Evolutionary conservation across 2,329 filamentous ascomycete genomes (phyloP).

Genomic region (Exophiala spinifera): DNA sequence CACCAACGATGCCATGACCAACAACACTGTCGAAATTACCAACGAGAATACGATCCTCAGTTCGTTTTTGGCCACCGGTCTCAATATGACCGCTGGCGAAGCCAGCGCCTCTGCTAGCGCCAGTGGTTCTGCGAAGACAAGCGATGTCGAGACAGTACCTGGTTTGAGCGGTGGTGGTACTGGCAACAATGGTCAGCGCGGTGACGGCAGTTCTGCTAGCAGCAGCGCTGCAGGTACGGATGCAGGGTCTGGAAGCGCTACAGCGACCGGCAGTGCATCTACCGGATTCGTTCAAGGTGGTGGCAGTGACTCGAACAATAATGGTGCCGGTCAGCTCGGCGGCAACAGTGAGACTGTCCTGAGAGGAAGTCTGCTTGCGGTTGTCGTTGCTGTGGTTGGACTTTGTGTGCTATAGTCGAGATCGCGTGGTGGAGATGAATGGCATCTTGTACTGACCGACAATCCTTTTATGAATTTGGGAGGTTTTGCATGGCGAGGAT

Average conservation of each 20-base stretch:
- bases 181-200: constrained; percentile 32
- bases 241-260: constrained; percentile 10
- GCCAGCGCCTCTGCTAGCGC: constrained; percentile 31
- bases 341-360: constrained; percentile 39
- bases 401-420: constrained; percentile 41
- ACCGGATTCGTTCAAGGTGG: constrained; percentile 30
- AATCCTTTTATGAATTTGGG: background rate
- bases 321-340: constrained; percentile 20
- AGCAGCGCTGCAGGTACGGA: background rate
- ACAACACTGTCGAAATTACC: constrained; percentile 73
- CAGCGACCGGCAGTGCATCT: constrained; percentile 23
- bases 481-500: background rate
- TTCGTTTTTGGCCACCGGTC: constrained; percentile 76
- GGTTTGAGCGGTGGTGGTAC: constrained; percentile 54
- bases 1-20: constrained; percentile 62
- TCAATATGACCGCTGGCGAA: constrained; percentile 60
- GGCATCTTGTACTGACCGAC: too few relatives aligned
- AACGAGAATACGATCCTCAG: constrained; percentile 72
- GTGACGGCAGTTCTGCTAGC: constrained; percentile 31
- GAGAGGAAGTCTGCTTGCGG: constrained; percentile 46
- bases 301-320: constrained; percentile 16
- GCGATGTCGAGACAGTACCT: constrained; percentile 42
- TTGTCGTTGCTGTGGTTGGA: constrained; percentile 45
- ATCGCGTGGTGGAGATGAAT: too few relatives aligned
- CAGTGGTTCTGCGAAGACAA: constrained; percentile 33